Conservation (phyloP, 106 monocot genomes). For the Platanthera guangdongensis region DNA sequence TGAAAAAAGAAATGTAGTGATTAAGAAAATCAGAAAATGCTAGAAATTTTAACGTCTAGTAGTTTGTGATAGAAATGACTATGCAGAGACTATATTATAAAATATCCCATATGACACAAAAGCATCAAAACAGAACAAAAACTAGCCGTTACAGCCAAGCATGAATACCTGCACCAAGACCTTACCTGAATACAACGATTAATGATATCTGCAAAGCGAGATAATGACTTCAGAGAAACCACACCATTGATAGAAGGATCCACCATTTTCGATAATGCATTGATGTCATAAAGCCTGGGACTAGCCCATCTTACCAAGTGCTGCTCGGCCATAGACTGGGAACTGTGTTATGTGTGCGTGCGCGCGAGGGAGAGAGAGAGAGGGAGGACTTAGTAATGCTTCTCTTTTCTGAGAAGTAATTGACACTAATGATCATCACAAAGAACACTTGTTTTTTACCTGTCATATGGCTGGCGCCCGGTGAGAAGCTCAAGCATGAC, state of each 20-base stretch:
- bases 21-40: neutral
- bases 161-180: neutral
- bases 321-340: constrained; percentile 54
- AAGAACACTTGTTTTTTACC: constrained; percentile 12
- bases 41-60: neutral
- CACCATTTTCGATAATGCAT: constrained; percentile 60
- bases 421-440: neutral
- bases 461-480: constrained; percentile 48
- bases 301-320: constrained; percentile 81
- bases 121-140: neutral
- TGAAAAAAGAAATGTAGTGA: neutral
- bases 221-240: constrained; percentile 64
- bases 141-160: neutral
- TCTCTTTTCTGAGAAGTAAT: neutral
- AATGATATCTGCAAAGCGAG: constrained; percentile 82
- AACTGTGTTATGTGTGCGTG: constrained; percentile 32
- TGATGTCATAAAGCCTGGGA: constrained; percentile 73
- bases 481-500: constrained; percentile 62
- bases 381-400: neutral
- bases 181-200: constrained; percentile 84
- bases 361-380: neutral
- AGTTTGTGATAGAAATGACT: neutral
- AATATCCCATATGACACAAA: neutral
- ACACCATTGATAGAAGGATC: constrained; percentile 62
- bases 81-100: neutral